Conservation (phyloP, 1,139 yeast genomes). For the Candida buenavistaensis region DNA sequence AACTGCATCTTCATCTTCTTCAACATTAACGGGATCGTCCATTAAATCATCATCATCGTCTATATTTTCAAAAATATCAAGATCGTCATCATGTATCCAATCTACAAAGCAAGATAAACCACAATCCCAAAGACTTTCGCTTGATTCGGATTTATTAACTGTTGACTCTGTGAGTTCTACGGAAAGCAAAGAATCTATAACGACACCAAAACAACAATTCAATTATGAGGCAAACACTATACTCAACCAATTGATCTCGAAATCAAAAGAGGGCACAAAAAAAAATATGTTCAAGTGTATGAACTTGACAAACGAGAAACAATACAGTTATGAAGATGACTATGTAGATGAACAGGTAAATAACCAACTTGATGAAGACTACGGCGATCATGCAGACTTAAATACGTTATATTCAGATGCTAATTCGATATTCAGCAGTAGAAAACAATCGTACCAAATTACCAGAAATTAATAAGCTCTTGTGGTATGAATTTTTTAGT, state of each 20-base stretch:
- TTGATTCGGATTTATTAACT: neutral
- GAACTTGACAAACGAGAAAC: constrained; percentile 5
- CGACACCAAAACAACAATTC: neutral
- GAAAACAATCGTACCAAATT: neutral
- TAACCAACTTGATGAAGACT: neutral
- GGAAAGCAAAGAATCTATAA: too few species aligned
- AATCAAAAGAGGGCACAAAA: neutral
- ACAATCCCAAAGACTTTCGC: neutral
- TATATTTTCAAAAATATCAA: neutral
- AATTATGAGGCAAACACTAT: neutral
- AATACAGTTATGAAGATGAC: constrained; percentile 1
- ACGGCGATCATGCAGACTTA: neutral
- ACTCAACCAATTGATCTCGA: neutral
- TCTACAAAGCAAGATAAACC: neutral
- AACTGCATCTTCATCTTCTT: neutral
- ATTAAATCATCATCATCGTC: constrained; percentile 1
- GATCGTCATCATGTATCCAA: neutral
- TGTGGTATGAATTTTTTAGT: neutral
- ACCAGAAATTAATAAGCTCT: too few species aligned
- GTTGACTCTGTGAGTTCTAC: neutral
- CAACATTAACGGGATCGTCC: neutral
- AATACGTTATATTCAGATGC: constrained; percentile 4
- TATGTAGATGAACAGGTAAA: neutral
- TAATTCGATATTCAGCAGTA: constrained; percentile 5
- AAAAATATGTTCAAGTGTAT: constrained; percentile 1